Percentiles rank a stretch among this genome's conserved stretches.
These are phyloP conservation scores for Fagopyrum tataricum DNA, from an alignment of 148 eudicot species.

Conservation along the genomic window DNA sequence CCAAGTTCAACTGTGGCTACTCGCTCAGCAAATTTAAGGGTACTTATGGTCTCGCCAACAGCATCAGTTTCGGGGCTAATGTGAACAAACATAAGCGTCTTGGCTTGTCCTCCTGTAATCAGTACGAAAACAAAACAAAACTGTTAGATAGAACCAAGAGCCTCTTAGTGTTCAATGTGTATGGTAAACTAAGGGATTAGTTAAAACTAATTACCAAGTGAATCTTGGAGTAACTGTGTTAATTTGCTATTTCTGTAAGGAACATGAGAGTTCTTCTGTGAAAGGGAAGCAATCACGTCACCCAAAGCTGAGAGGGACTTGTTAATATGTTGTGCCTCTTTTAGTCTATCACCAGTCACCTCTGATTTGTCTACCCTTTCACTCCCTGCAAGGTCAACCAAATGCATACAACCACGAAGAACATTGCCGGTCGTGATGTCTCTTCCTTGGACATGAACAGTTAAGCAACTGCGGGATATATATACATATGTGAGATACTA, in stretches of 20 bases:
- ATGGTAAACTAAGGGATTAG: not conserved
- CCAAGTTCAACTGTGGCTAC: conserved; percentile 19
- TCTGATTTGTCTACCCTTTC: conserved; percentile 18
- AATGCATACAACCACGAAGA: conserved; percentile 16
- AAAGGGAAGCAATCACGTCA: conserved; percentile 18
- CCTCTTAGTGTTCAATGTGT: not conserved
- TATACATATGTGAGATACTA: not conserved
- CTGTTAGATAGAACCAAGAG: not conserved
- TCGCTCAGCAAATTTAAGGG: conserved; percentile 21
- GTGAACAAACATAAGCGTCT: conserved; percentile 22
- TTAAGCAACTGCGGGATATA: conserved; percentile 13
- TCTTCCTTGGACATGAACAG: conserved; percentile 20
- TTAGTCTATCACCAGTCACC: conserved; percentile 16
- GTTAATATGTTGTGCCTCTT: conserved; percentile 19
- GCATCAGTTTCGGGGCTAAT: conserved; percentile 16
- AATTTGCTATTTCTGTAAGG: conserved; percentile 21
- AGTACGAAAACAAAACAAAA: not conserved
- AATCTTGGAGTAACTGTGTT: conserved; percentile 17
- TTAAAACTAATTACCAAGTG: conserved; percentile 12
- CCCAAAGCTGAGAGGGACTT: conserved; percentile 20
- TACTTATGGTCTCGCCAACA: conserved; percentile 16
- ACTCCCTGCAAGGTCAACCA: conserved; percentile 23
- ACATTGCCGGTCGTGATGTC: conserved; percentile 14
- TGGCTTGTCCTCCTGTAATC: conserved; percentile 16
- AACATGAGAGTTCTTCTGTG: conserved; percentile 19